A percentile compares a stretch with the other conserved stretches of the same genome.
Conservation (phyloP, 768 basidiomycete genomes). For the Leccinum disarticulatum region DNA sequence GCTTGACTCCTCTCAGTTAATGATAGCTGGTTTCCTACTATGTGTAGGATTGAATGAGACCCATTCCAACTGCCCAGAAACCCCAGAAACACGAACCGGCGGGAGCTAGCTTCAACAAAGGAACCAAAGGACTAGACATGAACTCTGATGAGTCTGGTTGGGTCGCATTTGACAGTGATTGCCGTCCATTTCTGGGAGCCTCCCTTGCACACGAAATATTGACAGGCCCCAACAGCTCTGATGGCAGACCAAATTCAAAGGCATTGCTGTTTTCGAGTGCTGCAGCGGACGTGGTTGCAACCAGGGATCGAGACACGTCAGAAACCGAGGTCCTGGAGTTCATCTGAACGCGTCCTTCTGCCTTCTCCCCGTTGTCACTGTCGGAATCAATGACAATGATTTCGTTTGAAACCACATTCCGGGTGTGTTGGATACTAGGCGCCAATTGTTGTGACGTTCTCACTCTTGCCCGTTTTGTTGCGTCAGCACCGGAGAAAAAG, state of each 20-base stretch:
- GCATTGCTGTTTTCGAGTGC: neutral
- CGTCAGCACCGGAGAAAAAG: slow-evolving; percentile 41
- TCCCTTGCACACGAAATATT: neutral
- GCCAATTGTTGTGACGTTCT: slow-evolving; percentile 3
- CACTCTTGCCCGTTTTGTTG: slow-evolving; percentile 22
- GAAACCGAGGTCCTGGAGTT: neutral
- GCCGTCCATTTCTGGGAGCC: neutral
- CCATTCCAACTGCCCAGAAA: neutral
- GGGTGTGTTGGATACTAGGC: neutral
- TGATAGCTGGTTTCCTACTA: slow-evolving; percentile 4
- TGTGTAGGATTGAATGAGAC: neutral
- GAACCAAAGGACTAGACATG: slow-evolving; percentile 22
- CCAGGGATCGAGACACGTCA: neutral
- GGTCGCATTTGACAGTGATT: neutral
- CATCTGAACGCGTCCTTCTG: neutral
- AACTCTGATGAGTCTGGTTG: neutral
- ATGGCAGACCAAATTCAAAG: slow-evolving; percentile 26
- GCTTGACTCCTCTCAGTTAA: neutral
- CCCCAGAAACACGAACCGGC: slow-evolving; percentile 13
- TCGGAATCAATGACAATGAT: slow-evolving; percentile 67
- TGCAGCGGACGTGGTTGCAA: neutral
- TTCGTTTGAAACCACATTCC: slow-evolving; percentile 30
- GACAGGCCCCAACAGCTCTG: slow-evolving; percentile 20
- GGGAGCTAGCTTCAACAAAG: slow-evolving; percentile 11
- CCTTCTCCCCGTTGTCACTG: slow-evolving; percentile 38